Evolutionary conservation across 768 basidiomycete genomes (phyloP), one percentile per base, ranked within the genome.

Genomic region (Lentinula raphanica): DNA sequence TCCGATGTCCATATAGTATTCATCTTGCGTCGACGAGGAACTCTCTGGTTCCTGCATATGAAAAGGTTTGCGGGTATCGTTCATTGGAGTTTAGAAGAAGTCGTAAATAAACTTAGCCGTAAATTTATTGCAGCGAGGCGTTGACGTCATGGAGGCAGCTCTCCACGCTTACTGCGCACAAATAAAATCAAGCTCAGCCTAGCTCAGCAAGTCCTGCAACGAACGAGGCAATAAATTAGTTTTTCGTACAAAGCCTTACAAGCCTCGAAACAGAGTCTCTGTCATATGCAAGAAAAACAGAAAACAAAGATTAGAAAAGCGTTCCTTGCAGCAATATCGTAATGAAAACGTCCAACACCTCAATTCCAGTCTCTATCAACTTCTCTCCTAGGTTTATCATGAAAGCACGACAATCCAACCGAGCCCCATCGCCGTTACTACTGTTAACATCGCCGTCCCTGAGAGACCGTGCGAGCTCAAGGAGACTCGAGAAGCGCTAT

Each of bases 1-100:
- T 45, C 65, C 67, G 8, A 67, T 63, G 39, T 67, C 67, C 2
- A 67, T 55, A 54, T 11, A 32, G 40, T 58, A 25, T 44, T 49
- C 49, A 15, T 64, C 57, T 11, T 60, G 59, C 59, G 63, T 57
- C 45, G 58, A 59, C 56, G 13, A 45, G 32, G 12, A 60, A 58
- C 36, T 62, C 63, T 29, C 40, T 31, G 40, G 29, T 15, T 64
- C 64, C 42, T 63, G 62, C 66, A 67, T 67, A 56, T 67, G 63
- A 36, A 63, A 63, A n/a, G 64, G 66, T 53, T 36, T 50, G 11
- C 21, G 3, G 36, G 38, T 23, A 25, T 39, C 36, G 51, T 23
- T 27, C 51, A 53, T 53, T 32, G 31, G 12, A 35, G 49, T 32
- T 29, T 3, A 17, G 25, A 25, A 39, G 28, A 36, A 21, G 11